phyloP scores from a whole-genome alignment of 768 basidiomycete species.

The Termitomyces sp. region DNA sequence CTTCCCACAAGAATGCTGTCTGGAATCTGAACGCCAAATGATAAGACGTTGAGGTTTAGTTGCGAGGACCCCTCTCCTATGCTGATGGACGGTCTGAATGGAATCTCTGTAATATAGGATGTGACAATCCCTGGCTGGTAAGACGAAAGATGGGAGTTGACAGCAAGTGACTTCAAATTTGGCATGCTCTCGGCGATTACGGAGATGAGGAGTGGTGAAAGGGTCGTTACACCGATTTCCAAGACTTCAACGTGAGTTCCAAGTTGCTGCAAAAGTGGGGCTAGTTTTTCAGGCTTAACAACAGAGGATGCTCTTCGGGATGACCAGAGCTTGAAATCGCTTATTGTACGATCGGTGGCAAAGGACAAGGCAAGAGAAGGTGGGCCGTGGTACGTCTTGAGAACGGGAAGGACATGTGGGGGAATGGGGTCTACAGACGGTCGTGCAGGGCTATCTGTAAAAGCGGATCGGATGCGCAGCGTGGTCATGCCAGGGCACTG shows the following conservation, averaged over 20 bases:
- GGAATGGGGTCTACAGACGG: conserved; percentile 8
- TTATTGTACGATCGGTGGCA: conserved; percentile 11
- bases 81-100: background rate
- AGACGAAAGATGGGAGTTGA: conserved; percentile 19
- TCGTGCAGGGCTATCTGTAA: conserved; percentile 7
- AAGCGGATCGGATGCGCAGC: conserved; percentile 15
- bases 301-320: conserved; percentile 15
- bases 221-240: conserved; percentile 14
- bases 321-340: conserved; percentile 17
- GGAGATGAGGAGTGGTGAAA: conserved; percentile 15
- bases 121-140: conserved; percentile 16
- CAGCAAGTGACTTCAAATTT: conserved; percentile 10
- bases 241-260: conserved; percentile 5
- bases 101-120: background rate
- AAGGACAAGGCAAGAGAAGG: conserved; percentile 10
- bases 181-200: conserved; percentile 12
- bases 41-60: conserved; percentile 6
- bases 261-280: conserved; percentile 12
- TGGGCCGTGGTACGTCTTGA: conserved; percentile 18
- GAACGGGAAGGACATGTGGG: conserved; percentile 7
- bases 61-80: background rate
- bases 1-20: background rate
- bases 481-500: conserved; percentile 14
- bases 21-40: conserved; percentile 11
- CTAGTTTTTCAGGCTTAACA: conserved; percentile 6